Evolutionary conservation across 306 rosid species (phyloP).

Genomic region (Cicer cuneatum): DNA sequence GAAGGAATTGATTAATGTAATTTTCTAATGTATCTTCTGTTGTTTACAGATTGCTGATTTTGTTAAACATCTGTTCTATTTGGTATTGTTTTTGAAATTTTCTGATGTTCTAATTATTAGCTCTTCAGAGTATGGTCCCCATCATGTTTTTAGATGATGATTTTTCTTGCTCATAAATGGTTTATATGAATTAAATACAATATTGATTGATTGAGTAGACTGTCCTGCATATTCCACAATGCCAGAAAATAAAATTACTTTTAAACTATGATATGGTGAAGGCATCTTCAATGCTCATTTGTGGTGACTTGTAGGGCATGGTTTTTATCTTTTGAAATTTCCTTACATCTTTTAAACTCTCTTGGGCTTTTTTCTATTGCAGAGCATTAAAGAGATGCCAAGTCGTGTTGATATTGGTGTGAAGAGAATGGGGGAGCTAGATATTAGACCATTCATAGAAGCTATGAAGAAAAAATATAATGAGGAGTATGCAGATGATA

Average conservation of each 20-base stretch:
- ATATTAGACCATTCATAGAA: constrained; percentile 73
- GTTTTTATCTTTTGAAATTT: not conserved
- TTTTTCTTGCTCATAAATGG: constrained; percentile 15
- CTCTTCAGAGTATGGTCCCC: constrained; percentile 12
- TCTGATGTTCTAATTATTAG: not conserved
- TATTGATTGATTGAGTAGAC: constrained; percentile 24
- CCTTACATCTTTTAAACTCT: constrained; percentile 18
- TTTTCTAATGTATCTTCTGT: constrained; percentile 17
- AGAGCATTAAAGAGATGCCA: constrained; percentile 74
- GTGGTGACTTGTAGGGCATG: constrained; percentile 20
- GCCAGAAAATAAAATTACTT: constrained; percentile 22
- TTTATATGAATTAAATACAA: not conserved
- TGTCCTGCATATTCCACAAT: constrained; percentile 8
- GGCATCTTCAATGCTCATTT: constrained; percentile 28
- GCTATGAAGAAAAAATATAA: constrained; percentile 76
- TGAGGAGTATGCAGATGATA: constrained; percentile 79
- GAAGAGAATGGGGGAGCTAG: constrained; percentile 98
- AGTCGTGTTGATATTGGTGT: constrained; percentile 60
- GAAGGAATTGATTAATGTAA: constrained; percentile 76
- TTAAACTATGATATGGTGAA: constrained; percentile 7
- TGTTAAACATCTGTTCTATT: constrained; percentile 35
- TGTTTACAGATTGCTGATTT: constrained; percentile 22
- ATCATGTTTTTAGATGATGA: constrained; percentile 8
- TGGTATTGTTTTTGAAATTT: constrained; percentile 19
- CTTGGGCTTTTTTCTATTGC: constrained; percentile 32